These are phyloP conservation scores for Arachis monticola DNA, from an alignment of 331 rosid genomes.

Conservation along the genomic window DNA sequence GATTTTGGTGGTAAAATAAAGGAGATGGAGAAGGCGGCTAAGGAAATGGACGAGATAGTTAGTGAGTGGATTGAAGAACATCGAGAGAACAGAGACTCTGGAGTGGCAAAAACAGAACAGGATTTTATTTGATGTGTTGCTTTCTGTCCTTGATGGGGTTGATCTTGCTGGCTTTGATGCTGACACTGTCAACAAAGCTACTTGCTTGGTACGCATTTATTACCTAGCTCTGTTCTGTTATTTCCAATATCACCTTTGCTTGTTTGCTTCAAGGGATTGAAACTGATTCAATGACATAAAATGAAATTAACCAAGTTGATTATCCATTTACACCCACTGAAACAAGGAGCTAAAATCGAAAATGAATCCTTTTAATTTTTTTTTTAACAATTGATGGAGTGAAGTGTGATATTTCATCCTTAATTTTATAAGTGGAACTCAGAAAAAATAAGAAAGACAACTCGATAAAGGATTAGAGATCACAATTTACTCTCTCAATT, in stretches of 20 bases:
- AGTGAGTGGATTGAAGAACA: conserved; percentile 51
- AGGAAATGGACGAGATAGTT: conserved; percentile 32
- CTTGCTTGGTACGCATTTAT: conserved; percentile 40
- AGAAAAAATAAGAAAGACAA: too few relatives aligned
- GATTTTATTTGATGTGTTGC: conserved; percentile 61
- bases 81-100: conserved; percentile 12
- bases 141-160: conserved; percentile 14
- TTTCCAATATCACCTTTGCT: neutral
- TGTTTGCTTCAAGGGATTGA: too few relatives aligned
- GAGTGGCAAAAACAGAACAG: neutral
- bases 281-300: too few relatives aligned
- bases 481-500: too few relatives aligned
- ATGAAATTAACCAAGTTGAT: too few relatives aligned
- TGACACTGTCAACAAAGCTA: conserved; percentile 50
- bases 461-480: too few relatives aligned
- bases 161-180: conserved; percentile 35
- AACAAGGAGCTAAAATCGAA: too few relatives aligned
- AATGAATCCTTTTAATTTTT: too few relatives aligned
- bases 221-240: neutral
- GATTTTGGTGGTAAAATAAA: conserved; percentile 60
- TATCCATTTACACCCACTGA: too few relatives aligned
- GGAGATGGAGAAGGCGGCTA: conserved; percentile 45
- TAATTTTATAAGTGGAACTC: too few relatives aligned
- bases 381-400: too few relatives aligned
- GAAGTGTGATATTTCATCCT: too few relatives aligned